Evolutionary conservation across 306 rosid species (phyloP), one percentile per base, ranked within the genome.

Genomic region (Chamaecrista fasciculata): DNA sequence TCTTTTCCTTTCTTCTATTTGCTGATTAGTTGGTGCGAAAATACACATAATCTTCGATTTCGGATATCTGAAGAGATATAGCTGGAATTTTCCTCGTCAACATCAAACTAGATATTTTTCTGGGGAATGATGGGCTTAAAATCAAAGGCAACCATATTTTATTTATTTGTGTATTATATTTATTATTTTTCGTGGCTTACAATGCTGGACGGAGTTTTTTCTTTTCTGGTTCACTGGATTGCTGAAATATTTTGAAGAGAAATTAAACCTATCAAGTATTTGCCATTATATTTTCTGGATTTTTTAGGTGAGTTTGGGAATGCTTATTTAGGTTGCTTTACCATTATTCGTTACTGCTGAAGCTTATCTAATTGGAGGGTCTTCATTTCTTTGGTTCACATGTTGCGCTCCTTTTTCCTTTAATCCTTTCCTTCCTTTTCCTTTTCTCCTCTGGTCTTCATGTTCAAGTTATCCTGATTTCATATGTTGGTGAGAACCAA

Each of bases 11-110:
- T 48, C 46, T 63, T 29, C 10, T 57, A 18, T 71, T 37, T 71
- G 56, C 15, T 53, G 61, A 76, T 72, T 67, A 81, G 69, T 46
- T 66, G 56, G 44, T 64, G 20, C 26, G 61, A 34, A 56, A 53
- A 57, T 48, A 52, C 3, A 66, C 10, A 20, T 19, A 58, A 60
- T 0, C n/a, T n/a, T n/a, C n/a, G n/a, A n/a, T n/a, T 40, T 39
- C 4, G 36, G 31, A 55, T 31, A n/a, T 43, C 36, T 34, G 24
- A 9, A 34, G 5, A 8, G 39, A 40, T 19, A 11, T 42, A 28
- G 33, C 26, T 57, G 46, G 47, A 18, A 42, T 8, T 26, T 21
- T 15, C 52, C 34, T 66, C 36, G 49, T 39, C 36, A 6, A 3
- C 10, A 10, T 43, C 39, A 9, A 11, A 43, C 44, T 4, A 40